These are phyloP conservation scores for Pythium plurisporium DNA, from an alignment of 352 stramenopile genomes.

Conservation along the genomic window DNA sequence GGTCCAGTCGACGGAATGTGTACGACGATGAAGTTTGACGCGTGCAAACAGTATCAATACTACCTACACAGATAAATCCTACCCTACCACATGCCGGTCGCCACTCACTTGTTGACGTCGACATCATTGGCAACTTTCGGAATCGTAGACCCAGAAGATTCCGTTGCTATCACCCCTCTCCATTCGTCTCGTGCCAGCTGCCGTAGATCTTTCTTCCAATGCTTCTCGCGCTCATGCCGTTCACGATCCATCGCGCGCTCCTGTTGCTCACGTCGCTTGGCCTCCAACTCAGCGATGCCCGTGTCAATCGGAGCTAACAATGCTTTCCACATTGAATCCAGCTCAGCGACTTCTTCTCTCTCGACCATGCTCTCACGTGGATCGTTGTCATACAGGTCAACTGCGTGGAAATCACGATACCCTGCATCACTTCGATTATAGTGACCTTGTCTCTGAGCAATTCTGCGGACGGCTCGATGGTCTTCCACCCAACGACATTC, in stretches of 20 bases:
- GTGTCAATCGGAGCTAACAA: slow-evolving; percentile 23
- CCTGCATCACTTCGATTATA: not conserved
- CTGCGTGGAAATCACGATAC: too few species aligned
- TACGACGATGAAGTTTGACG: slow-evolving; percentile 76
- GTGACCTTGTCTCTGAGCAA: slow-evolving; percentile 3
- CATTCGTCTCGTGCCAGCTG: slow-evolving; percentile 16
- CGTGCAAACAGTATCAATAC: too few species aligned
- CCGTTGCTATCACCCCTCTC: not conserved
- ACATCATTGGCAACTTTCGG: not conserved
- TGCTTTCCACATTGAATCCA: slow-evolving; percentile 11
- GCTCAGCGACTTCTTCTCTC: not conserved
- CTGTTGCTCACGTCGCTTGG: slow-evolving; percentile 17
- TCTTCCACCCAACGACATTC: slow-evolving; percentile 3
- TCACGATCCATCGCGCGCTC: slow-evolving; percentile 46
- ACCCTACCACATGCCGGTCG: not conserved
- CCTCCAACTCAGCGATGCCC: slow-evolving; percentile 38
- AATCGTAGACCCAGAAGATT: not conserved
- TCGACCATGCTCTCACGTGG: not conserved
- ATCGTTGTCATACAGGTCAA: too few species aligned
- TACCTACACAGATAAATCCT: not conserved
- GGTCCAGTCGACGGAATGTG: slow-evolving; percentile 59
- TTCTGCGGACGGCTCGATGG: not conserved
- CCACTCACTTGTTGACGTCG: not conserved
- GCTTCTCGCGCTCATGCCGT: slow-evolving; percentile 18
- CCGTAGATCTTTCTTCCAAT: slow-evolving; percentile 23